These are phyloP conservation scores for Aegilops longissima DNA, from an alignment of 176 grass and related monocot species.

Conservation along the genomic window DNA sequence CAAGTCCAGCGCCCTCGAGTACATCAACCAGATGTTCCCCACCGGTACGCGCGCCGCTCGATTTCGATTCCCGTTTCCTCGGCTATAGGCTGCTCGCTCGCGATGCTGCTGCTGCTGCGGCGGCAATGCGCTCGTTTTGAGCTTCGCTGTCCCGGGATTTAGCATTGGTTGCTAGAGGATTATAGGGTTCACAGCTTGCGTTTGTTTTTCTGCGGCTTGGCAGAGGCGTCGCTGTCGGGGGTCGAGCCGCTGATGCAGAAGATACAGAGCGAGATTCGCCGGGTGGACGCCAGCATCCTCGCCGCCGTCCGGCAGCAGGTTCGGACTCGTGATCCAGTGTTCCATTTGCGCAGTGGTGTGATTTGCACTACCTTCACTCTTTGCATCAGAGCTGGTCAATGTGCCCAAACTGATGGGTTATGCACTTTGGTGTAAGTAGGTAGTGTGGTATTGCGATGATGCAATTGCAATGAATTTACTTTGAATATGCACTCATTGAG, in stretches of 20 bases:
- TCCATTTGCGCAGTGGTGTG: neutral
- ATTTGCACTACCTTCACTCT: neutral
- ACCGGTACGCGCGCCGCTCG: slow-evolving; percentile 43
- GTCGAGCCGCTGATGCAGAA: slow-evolving; percentile 99
- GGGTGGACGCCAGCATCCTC: slow-evolving; percentile 93
- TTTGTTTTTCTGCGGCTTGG: slow-evolving; percentile 1
- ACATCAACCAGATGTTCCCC: slow-evolving; percentile 99
- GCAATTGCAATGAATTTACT: neutral
- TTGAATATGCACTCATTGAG: neutral
- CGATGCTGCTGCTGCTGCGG: neutral
- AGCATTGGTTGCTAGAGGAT: neutral
- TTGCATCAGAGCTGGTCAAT: neutral
- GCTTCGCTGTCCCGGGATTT: slow-evolving; percentile 4
- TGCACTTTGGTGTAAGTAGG: neutral
- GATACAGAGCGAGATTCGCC: slow-evolving; percentile 98
- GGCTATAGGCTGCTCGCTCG: neutral
- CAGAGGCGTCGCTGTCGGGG: slow-evolving; percentile 91
- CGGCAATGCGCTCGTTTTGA: slow-evolving; percentile 38
- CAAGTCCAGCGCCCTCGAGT: slow-evolving; percentile 95
- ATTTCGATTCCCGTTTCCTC: slow-evolving; percentile 27
- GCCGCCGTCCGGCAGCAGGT: slow-evolving; percentile 97
- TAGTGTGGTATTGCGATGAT: neutral
- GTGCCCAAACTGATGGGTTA: neutral
- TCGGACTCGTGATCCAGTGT: neutral
- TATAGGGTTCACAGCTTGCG: slow-evolving; percentile 5